phyloP scores from a whole-genome alignment of 768 basidiomycete species.

The Cystobasidium ongulense region DNA sequence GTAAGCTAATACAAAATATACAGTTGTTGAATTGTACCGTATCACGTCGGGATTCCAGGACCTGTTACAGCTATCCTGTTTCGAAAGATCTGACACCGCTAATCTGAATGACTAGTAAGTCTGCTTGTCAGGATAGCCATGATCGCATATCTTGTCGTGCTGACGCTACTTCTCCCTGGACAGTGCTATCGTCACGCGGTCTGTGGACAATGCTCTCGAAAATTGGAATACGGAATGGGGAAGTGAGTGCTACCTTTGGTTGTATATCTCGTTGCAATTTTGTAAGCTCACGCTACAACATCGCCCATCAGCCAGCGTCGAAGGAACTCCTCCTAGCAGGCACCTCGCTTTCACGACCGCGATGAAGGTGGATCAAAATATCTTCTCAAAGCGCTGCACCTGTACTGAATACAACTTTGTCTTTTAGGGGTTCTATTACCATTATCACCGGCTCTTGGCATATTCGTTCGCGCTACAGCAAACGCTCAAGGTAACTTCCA shows the following conservation, averaged over 20 bases:
- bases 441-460: constrained; percentile 19
- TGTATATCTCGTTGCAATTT: not conserved
- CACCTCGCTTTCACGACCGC: not conserved
- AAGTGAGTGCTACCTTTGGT: not conserved
- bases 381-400: not conserved
- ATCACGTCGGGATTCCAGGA: constrained; percentile 26
- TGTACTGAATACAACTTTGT: not conserved
- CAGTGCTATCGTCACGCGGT: constrained; percentile 9
- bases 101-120: constrained; percentile 12
- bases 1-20: no score
- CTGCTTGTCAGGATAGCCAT: not conserved
- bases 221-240: constrained; percentile 13
- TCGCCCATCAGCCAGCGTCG: not conserved
- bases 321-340: not conserved
- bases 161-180: no score
- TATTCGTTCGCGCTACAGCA: constrained; percentile 23
- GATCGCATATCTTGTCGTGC: no score
- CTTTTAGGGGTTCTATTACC: not conserved
- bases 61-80: constrained; percentile 14
- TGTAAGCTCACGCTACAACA: not conserved
- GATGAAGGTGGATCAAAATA: not conserved
- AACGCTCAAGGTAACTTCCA: not conserved
- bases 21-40: constrained; percentile 10
- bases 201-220: constrained; percentile 12
- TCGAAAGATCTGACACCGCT: not conserved